These are phyloP conservation scores for Chytridiales sp. DNA, from an alignment of 371 early-diverging fungal genomes.

Conservation along the genomic window DNA sequence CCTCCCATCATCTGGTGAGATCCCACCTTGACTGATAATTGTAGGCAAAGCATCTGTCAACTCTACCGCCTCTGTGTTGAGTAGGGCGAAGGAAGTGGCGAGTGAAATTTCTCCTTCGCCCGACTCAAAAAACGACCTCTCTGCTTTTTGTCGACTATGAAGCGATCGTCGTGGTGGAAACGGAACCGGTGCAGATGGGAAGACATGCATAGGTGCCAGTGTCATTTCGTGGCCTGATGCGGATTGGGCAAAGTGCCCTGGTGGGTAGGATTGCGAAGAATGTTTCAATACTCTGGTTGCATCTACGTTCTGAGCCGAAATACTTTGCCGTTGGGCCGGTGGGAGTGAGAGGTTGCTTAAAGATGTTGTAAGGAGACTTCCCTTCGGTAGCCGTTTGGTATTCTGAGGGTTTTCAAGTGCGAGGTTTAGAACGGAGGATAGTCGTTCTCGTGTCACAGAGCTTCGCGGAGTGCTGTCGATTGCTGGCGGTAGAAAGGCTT, in stretches of 20 bases:
- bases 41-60: too few relatives aligned
- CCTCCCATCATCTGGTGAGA: too few relatives aligned
- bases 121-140: slow-evolving; percentile 5
- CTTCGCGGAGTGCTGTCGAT: too few relatives aligned
- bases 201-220: slow-evolving; percentile 3
- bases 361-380: background rate
- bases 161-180: background rate
- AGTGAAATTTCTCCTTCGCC: slow-evolving; percentile 7
- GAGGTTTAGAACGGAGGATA: too few relatives aligned
- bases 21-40: too few relatives aligned
- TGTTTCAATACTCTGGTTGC: background rate
- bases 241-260: background rate
- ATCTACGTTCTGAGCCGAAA: background rate
- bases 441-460: too few relatives aligned
- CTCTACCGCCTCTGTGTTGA: slow-evolving; percentile 3
- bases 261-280: background rate
- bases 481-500: background rate
- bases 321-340: background rate
- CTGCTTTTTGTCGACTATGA: background rate
- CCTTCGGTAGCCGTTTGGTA: background rate
- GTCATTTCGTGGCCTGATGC: slow-evolving; percentile 6
- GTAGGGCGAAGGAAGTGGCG: slow-evolving; percentile 15
- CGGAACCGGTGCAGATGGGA: background rate
- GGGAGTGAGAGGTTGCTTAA: background rate
- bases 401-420: background rate